A percentile compares a stretch with the other conserved stretches of the same genome.
phyloP scores from a whole-genome alignment of 2,329 filamentous ascomycete genomes.

The Elsinoe ampelina region DNA sequence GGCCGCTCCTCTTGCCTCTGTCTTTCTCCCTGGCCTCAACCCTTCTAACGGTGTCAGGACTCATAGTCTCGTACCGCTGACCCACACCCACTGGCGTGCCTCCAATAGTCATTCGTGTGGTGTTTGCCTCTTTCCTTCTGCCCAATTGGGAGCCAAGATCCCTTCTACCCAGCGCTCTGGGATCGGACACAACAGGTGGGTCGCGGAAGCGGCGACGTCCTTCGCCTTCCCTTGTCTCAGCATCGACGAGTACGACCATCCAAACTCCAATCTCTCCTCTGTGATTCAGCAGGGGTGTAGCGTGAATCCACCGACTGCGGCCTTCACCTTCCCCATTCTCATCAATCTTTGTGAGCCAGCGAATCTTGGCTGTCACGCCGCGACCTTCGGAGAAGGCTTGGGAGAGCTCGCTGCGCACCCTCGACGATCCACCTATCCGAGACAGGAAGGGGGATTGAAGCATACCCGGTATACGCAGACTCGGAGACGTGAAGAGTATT shows the following conservation, averaged over 20 bases:
- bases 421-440: conserved; percentile 32
- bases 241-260: conserved; percentile 68
- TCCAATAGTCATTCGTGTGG: background rate
- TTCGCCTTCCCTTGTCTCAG: conserved; percentile 29
- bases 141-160: background rate
- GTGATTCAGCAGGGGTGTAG: conserved; percentile 59
- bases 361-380: conserved; percentile 36
- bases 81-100: background rate
- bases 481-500: conserved; percentile 60
- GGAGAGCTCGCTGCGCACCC: conserved; percentile 30
- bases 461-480: conserved; percentile 57
- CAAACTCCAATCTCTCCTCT: conserved; percentile 64
- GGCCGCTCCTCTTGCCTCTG: background rate
- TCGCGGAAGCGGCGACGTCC: conserved; percentile 24
- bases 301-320: conserved; percentile 64
- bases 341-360: conserved; percentile 32
- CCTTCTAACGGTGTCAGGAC: background rate
- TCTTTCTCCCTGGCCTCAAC: background rate
- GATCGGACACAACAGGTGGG: conserved; percentile 22
- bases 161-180: background rate
- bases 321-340: conserved; percentile 40
- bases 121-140: background rate
- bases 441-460: conserved; percentile 40
- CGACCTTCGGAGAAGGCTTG: conserved; percentile 32
- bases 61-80: background rate